These are phyloP conservation scores for Trypanosoma mega DNA, from an alignment of 208 protist genomes.

Conservation along the genomic window DNA sequence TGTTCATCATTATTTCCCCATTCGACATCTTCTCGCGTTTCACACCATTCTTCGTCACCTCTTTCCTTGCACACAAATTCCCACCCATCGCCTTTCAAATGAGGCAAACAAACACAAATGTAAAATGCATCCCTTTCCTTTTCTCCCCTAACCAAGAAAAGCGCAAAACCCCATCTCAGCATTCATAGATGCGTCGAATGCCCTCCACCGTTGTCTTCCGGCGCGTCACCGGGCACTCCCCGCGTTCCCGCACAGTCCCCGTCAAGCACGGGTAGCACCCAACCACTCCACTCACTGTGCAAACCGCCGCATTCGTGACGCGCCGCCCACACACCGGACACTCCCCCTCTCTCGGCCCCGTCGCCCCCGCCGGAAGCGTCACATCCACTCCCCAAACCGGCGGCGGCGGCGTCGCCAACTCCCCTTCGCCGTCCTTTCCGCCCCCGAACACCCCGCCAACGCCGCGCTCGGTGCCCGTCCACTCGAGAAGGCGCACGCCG, in stretches of 20 bases:
- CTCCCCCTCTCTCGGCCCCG: slow-evolving; percentile 38
- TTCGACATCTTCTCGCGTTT: no score
- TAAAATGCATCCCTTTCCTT: not conserved
- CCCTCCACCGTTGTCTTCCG: slow-evolving; percentile 44
- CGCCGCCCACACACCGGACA: slow-evolving; percentile 65
- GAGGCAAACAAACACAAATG: not conserved
- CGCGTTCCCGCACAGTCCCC: slow-evolving; percentile 41
- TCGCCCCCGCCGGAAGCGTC: slow-evolving; percentile 7
- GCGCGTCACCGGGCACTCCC: slow-evolving; percentile 59
- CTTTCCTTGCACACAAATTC: slow-evolving; percentile 6
- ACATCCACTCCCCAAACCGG: slow-evolving; percentile 62
- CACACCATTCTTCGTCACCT: slow-evolving; percentile 8
- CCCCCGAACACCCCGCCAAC: slow-evolving; percentile 15
- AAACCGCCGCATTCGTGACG: slow-evolving; percentile 70
- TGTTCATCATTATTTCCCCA: no score
- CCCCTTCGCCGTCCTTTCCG: slow-evolving; percentile 10
- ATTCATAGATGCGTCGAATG: slow-evolving; percentile 79
- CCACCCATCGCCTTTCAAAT: not conserved
- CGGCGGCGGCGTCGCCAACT: slow-evolving; percentile 61
- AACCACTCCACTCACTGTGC: slow-evolving; percentile 60
- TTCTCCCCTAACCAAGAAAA: not conserved
- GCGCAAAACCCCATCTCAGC: slow-evolving; percentile 19
- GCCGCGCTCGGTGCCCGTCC: slow-evolving; percentile 24
- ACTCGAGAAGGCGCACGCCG: slow-evolving; percentile 61
- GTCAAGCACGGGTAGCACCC: slow-evolving; percentile 84